Evolutionary conservation across 148 eudicot species (phyloP).

Genomic region (Silene latifolia): DNA sequence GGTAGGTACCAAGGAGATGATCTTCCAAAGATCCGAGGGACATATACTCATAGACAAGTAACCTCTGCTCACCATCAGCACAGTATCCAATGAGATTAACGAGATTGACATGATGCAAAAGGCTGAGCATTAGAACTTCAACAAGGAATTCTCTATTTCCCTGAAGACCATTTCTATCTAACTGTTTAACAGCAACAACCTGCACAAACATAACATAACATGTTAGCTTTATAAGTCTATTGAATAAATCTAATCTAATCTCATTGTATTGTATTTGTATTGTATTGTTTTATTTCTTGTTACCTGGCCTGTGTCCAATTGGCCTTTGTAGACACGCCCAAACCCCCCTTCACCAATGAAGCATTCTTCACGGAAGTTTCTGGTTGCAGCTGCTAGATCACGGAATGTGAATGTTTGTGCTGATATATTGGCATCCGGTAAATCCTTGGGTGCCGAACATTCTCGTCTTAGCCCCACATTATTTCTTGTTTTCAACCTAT

Average conservation of each 20-base stretch:
- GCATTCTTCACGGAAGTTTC: constrained; percentile 68
- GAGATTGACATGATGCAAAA: constrained; percentile 71
- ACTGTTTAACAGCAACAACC: constrained; percentile 91
- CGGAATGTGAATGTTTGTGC: constrained; percentile 86
- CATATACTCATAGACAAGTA: constrained; percentile 96
- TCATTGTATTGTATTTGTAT: too few relatives aligned
- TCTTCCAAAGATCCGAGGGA: constrained; percentile 87
- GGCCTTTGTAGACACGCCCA: constrained; percentile 84
- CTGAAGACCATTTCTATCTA: constrained; percentile 95
- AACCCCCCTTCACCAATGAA: constrained; percentile 96
- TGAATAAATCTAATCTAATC: too few relatives aligned
- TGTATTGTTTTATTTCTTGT: too few relatives aligned
- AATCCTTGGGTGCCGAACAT: constrained; percentile 40
- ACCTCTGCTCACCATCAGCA: constrained; percentile 97
- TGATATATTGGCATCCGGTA: constrained; percentile 45
- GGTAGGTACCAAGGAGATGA: constrained; percentile 95
- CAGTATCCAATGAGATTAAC: constrained; percentile 90
- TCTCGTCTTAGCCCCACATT: constrained; percentile 50
- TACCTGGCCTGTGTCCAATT: constrained; percentile 64
- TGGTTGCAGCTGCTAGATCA: constrained; percentile 83
- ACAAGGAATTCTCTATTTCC: constrained; percentile 94
- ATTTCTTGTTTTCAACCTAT: constrained; percentile 55
- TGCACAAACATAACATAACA: constrained; percentile 34
- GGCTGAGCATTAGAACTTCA: constrained; percentile 97
- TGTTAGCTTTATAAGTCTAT: not conserved